Evolutionary conservation across 306 rosid species (phyloP).

Genomic region (Quercus agrifolia): DNA sequence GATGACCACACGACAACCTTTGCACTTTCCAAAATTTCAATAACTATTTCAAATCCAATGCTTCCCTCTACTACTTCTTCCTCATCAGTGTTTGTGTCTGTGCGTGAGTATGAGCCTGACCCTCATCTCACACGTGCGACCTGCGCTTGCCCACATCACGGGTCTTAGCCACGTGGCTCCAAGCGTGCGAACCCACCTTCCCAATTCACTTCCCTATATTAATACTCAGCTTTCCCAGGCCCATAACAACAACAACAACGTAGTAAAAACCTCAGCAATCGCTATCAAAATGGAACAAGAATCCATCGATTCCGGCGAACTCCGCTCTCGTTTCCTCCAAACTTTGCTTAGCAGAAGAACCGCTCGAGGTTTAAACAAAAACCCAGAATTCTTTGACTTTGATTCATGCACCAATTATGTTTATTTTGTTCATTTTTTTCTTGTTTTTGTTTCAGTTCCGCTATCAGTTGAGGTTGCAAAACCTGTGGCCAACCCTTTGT

Average conservation of each 20-base stretch:
- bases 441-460: constrained; percentile 43
- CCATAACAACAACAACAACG: not conserved
- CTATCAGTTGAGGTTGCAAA: constrained; percentile 41
- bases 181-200: constrained; percentile 9
- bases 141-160: constrained; percentile 14
- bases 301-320: constrained; percentile 29
- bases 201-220: constrained; percentile 6
- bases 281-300: constrained; percentile 35
- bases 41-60: too few relatives aligned
- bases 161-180: constrained; percentile 11
- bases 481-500: constrained; percentile 51
- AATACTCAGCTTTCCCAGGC: constrained; percentile 14
- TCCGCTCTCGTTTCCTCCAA: constrained; percentile 52
- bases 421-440: not conserved
- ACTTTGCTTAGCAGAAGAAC: constrained; percentile 50
- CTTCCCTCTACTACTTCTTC: too few relatives aligned
- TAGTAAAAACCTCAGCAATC: not conserved
- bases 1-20: too few relatives aligned
- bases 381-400: not conserved
- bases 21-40: too few relatives aligned
- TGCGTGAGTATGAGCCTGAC: too few relatives aligned
- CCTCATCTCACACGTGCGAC: constrained; percentile 28
- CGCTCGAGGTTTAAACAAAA: constrained; percentile 32
- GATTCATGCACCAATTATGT: too few relatives aligned
- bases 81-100: too few relatives aligned